Evolutionary conservation across 768 basidiomycete genomes (phyloP), one percentile per base, ranked within the genome.

Genomic region (Lanmaoa pseudosensibilis): DNA sequence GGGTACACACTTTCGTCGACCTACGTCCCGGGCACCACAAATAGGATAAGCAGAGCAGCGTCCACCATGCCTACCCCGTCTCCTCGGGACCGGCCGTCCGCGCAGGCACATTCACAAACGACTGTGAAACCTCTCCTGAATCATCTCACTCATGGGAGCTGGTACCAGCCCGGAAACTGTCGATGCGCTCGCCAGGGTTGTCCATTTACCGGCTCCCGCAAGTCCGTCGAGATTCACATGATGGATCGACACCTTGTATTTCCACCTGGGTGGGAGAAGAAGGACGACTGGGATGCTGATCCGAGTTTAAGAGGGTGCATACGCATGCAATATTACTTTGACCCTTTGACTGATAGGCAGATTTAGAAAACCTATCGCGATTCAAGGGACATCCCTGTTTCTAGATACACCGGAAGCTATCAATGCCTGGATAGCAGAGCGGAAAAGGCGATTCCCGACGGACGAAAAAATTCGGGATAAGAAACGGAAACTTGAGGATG

Each of bases 181-280:
- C 79, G 80, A 52, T 92, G 90, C 68, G 78, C 80, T 9, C 77
- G 87, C 62, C 76, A 73, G 41, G 78, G 78, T n/a, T 94, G 92
- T 68, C 62, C 69, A 7, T 94, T 90, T 63, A 75, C 75, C 38
- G 91, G 88, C 34, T 86, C 90, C 4, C 74, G 76, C 39, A 89
- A 90, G 67, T 75, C 83, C 25, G 82, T 92, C 16, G 87, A 92
- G 69, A 78, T 76, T 30, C 92, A 94, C 65, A 87, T 85, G 84
- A 93, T 92, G 91, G 92, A 93, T 63, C 80, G 91, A n/a, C 92
- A 94, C 69, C 78, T 94, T 41, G 84, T 93, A 46, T 92, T 83
- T 60, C 92, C 92, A 23, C 79, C 82, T 43, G 86, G 84, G 21
- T 91, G 87, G 85, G 76, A 86, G 60, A 78, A 79, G 53, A 81